These are phyloP conservation scores for Thinopyrum obtusiflorum DNA, from an alignment of 202 grass and related monocot genomes.

Conservation along the genomic window DNA sequence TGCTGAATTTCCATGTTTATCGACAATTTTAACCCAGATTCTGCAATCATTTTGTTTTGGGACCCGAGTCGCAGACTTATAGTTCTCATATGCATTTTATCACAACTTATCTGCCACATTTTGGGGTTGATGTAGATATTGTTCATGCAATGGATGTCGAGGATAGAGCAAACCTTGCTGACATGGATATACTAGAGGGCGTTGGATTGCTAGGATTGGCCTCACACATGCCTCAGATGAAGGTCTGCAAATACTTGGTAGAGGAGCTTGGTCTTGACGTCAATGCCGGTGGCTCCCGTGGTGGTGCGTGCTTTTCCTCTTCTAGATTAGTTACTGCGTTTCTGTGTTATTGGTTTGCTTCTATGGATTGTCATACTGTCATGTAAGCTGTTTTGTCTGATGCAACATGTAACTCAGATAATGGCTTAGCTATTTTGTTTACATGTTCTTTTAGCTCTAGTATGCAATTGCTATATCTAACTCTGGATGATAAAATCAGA, in stretches of 20 bases:
- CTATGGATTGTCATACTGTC: neutral
- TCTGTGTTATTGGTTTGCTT: neutral
- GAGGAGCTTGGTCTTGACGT: neutral
- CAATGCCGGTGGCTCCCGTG: neutral
- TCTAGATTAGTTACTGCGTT: neutral
- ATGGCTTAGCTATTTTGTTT: neutral
- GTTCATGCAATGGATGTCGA: neutral
- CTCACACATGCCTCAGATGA: neutral
- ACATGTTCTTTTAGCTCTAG: neutral
- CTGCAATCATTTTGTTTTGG: neutral
- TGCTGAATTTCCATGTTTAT: neutral
- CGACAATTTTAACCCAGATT: neutral
- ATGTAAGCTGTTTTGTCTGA: neutral
- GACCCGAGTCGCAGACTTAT: neutral
- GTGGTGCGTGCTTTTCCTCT: neutral
- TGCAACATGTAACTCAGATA: neutral
- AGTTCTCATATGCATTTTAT: neutral
- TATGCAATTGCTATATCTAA: neutral
- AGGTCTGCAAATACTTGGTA: neutral
- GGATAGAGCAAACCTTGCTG: neutral
- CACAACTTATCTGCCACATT: neutral
- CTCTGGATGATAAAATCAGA: neutral
- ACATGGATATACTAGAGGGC: neutral
- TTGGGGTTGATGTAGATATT: neutral
- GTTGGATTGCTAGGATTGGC: neutral